Evolutionary conservation across 2,329 filamentous ascomycete species (phyloP).

Genomic region (Aspergillus versicolor): DNA sequence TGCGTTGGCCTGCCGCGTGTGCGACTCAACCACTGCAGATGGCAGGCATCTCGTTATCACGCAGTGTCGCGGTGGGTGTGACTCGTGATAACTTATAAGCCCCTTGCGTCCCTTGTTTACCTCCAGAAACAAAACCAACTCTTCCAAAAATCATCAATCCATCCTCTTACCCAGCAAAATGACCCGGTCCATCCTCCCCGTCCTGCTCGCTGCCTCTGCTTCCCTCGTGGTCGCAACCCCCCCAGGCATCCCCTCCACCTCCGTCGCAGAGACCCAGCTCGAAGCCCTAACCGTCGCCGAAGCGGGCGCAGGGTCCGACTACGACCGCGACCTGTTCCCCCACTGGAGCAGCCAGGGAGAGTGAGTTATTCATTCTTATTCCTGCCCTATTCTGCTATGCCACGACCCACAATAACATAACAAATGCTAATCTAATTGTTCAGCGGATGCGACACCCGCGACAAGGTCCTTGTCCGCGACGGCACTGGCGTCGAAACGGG

Average conservation of each 20-base stretch:
- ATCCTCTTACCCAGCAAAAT: not conserved
- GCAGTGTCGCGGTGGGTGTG: too few species aligned
- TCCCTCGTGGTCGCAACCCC: conserved; percentile 31
- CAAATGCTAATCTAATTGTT: too few species aligned
- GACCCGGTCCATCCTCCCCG: conserved; percentile 9
- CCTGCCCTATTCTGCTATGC: too few species aligned
- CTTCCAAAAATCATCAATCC: not conserved
- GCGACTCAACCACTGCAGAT: too few species aligned
- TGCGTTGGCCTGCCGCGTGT: too few species aligned
- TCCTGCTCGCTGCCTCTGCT: conserved; percentile 18
- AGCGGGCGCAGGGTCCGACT: conserved; percentile 55
- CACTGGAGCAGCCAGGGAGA: conserved; percentile 61
- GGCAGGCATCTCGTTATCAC: too few species aligned
- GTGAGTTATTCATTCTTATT: conserved; percentile 32
- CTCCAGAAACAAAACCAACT: not conserved
- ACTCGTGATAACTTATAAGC: too few species aligned
- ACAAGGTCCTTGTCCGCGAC: conserved; percentile 72
- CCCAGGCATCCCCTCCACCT: conserved; percentile 62
- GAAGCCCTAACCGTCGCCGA: conserved; percentile 58
- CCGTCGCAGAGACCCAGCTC: conserved; percentile 59
- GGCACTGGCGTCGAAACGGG: conserved; percentile 62
- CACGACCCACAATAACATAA: too few species aligned
- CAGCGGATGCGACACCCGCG: conserved; percentile 70
- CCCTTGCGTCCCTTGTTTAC: too few species aligned
- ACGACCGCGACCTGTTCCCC: conserved; percentile 68